Evolutionary conservation across 2,329 filamentous ascomycete species (phyloP), one percentile per base, ranked within the genome.

Genomic region (Paecilomyces variotii): DNA sequence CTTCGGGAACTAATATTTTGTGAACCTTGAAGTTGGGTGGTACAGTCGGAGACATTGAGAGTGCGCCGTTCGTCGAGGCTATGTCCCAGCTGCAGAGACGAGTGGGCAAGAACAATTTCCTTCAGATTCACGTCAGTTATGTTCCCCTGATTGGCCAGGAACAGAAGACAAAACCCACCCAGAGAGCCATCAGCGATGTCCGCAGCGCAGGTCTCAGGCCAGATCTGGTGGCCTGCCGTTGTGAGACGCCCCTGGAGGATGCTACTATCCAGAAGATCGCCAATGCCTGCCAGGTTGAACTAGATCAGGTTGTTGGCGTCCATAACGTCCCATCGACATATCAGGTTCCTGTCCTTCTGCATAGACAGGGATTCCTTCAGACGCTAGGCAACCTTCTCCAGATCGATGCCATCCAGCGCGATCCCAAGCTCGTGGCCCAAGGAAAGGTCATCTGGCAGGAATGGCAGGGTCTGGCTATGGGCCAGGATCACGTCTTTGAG

Each of bases 151-250:
- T 87, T 45, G 67, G 65, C 14, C 83, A 84, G 34, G 87, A 97
- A 79, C 87, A 96, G 75, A 97, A 97, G 84, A 97, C 92, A 9
- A 97, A 97, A 79, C 94, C 94, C 0, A 99, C 94, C 0, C 94
- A 99, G 74, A 86, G 90, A 68, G 90, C 93, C 27, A 91, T 97
- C 68, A 87, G 87, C 70, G 85, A 89, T 67, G 87, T 92, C 62
- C 87, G 93, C 62, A 92, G 39, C 39, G 39, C 39, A 19, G 39
- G 39, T 45, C 39, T 45, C 39, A 45, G 39, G 12, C 39, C 39
- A 14, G 39, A 89, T 66, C 70, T 94, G 88, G 94, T 97, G 76
- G 94, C 93, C 12, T 97, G 94, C 72, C 90, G 94, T 56, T 97
- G 93, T 73, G 88, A 93, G 68, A 81, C 82, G 56, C 83, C 87